Base-by-base conservation (phyloP, 2,329 filamentous ascomycete genomes). In the Aureobasidium sp. region DNA sequence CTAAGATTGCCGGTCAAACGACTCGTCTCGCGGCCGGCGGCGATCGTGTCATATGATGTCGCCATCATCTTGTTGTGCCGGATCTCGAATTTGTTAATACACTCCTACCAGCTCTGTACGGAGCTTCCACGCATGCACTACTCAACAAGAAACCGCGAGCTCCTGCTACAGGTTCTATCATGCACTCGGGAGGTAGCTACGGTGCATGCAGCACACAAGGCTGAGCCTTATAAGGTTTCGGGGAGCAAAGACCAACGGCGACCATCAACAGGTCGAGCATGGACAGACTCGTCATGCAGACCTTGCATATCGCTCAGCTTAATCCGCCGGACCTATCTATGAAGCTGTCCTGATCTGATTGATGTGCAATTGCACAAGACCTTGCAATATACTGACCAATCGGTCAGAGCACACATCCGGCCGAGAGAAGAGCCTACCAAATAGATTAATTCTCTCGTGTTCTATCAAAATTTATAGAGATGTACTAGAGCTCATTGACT, bases 171-270 rank as follows among this genome's bases (percentile, higher is more conserved):
- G 7, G 24, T 6, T 29, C 35, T 25, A 34, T 40, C 37, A 51
- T 41, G 48, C 48, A 51, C 21, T 27, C 24, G 34, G 24, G 39
- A 25, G 45, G 30, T 39, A 49, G 45, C 12, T n/a, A 38, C 21
- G 21, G 12, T 50, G 47, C 47, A 50, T 25, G 35, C 21, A 40
- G 37, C 14, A 41, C 24, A 39, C 37, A 51, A 41, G 48, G 35
- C 48, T 51, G 35, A 51, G 35, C 35, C 19, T 39, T 25, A 32
- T 34, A 51, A 51, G 48, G 35, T 51, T 51, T 34, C 48, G 48
- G 48, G 47, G 48, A 51, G 37, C 48, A 51, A 30, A 51, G 37
- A 51, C 22, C 48, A 51, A 51, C 48, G 37, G 25, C 25, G 24
- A 44, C 40, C 38, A 12, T 40, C 38, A 21, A n/a, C 35, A 4